These are phyloP conservation scores for Prillingera fragicola DNA, from an alignment of 1,284 basidiomycete species.

Conservation along the genomic window DNA sequence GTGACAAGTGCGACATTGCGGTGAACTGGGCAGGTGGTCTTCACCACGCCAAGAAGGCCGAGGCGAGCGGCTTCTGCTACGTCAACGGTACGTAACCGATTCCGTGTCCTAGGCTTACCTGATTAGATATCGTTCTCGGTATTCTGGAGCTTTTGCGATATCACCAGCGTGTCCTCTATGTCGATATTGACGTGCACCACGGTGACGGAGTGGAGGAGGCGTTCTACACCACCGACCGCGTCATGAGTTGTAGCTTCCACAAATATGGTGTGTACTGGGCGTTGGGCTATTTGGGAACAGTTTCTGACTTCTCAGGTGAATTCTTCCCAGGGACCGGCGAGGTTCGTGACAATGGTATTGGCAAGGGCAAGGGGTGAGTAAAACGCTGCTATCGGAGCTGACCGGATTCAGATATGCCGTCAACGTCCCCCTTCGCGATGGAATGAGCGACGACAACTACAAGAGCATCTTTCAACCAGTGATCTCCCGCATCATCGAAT, in stretches of 20 bases:
- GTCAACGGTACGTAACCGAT: constrained; percentile 68
- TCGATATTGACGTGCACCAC: constrained; percentile 98
- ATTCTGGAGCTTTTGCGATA: constrained; percentile 92
- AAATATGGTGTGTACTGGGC: constrained; percentile 68
- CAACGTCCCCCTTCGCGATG: constrained; percentile 93
- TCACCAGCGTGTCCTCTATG: constrained; percentile 90
- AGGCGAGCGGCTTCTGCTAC: constrained; percentile 98
- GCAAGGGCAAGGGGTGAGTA: constrained; percentile 71
- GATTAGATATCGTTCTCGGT: constrained; percentile 91
- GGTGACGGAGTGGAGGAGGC: constrained; percentile 99
- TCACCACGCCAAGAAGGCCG: constrained; percentile 97
- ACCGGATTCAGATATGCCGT: constrained; percentile 62
- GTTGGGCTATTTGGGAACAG: not conserved
- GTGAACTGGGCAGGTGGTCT: constrained; percentile 98
- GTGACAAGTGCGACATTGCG: constrained; percentile 98
- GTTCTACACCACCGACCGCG: constrained; percentile 96
- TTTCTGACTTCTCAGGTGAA: constrained; percentile 50
- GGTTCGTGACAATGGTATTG: constrained; percentile 83
- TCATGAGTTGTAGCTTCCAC: constrained; percentile 98
- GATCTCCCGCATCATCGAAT: constrained; percentile 90
- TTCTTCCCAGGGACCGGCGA: constrained; percentile 99
- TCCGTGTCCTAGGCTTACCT: too few relatives aligned
- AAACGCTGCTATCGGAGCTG: not conserved
- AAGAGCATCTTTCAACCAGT: constrained; percentile 94
- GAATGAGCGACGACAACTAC: constrained; percentile 93